Conservation (phyloP, 495 filamentous ascomycete genomes). For the Xylona heveae region DNA sequence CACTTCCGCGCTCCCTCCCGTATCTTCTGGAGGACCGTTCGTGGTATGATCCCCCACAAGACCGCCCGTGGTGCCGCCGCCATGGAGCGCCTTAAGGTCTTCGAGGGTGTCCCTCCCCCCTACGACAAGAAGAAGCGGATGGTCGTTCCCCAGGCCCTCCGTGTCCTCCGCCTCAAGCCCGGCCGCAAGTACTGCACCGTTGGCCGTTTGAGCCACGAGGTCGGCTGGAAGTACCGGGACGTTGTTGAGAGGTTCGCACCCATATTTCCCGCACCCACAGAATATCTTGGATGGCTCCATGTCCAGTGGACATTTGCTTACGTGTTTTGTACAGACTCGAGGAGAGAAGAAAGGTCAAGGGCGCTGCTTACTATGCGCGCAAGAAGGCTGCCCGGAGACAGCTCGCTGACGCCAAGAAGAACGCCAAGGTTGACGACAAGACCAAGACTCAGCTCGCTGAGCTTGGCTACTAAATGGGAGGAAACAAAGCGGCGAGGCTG, state of each 20-base stretch:
- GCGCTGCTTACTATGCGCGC: conserved; percentile 95
- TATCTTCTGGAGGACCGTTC: conserved; percentile 99
- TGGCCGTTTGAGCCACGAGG: conserved; percentile 90
- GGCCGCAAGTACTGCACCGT: conserved; percentile 99
- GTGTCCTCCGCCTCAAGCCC: conserved; percentile 84
- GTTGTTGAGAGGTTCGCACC: conserved; percentile 78
- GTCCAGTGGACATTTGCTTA: conserved; percentile 17
- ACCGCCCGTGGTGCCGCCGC: conserved; percentile 91
- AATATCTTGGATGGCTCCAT: not conserved
- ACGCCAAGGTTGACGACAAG: conserved; percentile 61
- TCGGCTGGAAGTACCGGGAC: conserved; percentile 99
- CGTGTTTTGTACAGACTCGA: conserved; percentile 47
- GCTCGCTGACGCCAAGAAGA: conserved; percentile 78
- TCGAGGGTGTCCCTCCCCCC: conserved; percentile 96
- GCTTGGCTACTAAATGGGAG: conserved; percentile 42
- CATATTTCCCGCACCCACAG: not conserved
- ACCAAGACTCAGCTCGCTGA: conserved; percentile 47
- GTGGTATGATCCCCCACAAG: conserved; percentile 99
- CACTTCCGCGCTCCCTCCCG: conserved; percentile 97
- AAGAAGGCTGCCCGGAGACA: conserved; percentile 90
- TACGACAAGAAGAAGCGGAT: conserved; percentile 99
- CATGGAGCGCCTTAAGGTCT: conserved; percentile 95
- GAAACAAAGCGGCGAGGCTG: too few relatives aligned
- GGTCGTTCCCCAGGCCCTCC: conserved; percentile 93
- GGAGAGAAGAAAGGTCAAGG: conserved; percentile 98